A percentile compares a stretch with the other conserved stretches of the same genome.
phyloP scores from a whole-genome alignment of 2,329 filamentous ascomycete genomes.

The Fusarium vanettenii region DNA sequence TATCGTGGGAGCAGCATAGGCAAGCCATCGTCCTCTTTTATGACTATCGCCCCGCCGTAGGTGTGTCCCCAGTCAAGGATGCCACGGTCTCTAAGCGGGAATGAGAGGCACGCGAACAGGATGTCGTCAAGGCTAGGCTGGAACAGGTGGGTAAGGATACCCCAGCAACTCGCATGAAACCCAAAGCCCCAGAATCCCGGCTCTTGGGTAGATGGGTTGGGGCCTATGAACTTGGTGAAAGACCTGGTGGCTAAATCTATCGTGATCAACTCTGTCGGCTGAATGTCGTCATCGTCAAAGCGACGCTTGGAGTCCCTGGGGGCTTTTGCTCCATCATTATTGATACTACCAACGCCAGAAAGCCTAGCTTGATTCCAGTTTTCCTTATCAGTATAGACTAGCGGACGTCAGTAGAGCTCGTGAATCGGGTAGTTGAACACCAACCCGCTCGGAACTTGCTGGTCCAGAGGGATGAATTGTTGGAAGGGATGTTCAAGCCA shows the following conservation, averaged over 20 bases:
- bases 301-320: background rate
- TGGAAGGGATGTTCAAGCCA: background rate
- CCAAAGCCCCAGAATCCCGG: conserved; percentile 22
- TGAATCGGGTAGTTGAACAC: background rate
- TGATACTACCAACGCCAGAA: background rate
- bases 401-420: background rate
- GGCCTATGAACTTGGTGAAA: background rate
- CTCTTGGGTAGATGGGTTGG: no score
- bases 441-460: background rate
- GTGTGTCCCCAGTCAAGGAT: conserved; percentile 28
- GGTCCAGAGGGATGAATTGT: background rate
- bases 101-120: conserved; percentile 16
- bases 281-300: background rate
- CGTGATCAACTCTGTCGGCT: background rate
- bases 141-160: background rate
- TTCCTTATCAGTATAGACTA: background rate
- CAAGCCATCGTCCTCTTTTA: background rate
- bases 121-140: background rate
- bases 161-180: conserved; percentile 21
- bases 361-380: background rate
- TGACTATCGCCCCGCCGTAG: conserved; percentile 3
- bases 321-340: background rate
- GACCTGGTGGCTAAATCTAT: background rate
- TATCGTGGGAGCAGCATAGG: background rate
- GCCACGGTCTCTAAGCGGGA: background rate